Base-by-base conservation (phyloP, 176 grass and related monocot genomes). In the Aegilops umbellulata region DNA sequence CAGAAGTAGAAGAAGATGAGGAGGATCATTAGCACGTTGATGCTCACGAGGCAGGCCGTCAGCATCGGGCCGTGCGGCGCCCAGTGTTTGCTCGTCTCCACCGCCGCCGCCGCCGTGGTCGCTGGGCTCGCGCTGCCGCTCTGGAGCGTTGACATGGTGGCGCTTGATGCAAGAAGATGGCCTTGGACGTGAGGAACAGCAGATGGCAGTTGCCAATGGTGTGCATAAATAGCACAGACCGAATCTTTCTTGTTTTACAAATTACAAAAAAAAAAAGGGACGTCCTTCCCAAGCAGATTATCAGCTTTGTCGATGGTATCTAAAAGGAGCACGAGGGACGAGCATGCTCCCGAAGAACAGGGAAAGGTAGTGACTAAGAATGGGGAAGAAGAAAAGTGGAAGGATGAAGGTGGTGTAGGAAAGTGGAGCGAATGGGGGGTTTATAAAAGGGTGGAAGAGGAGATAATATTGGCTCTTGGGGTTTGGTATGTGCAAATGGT, bases 1-100 rank as follows among this genome's bases (percentile, higher is more conserved):
- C 88, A 95, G 85, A 95, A 95, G 66, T 69, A 92, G 66, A 95
- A 81, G 51, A 88, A 68, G 75, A 95, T 60, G 82, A 95, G 82
- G 49, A 84, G 1, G 65, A 95, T 51, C 71, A 90, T 32, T 64
- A 92, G 82, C 60, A 93, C 11, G 80, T 95, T 95, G 19, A 93
- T 14, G 31, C 63, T 75, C 10, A 93, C 86, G 22, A 95, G 49
- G 72, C 65, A 83, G 24, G 82, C 88, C 24, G 80, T 84, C 16
- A 92, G 63, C 69, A 74, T 60, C 1, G 76, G 46, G 0, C 82
- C 77, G 63, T 90, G 93, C 4, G 73, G 77, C 3, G 79, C 65
- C 88, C 88, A 90, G 65, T 73, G 79, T 4, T 35, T 26, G 65
- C 73, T 55, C 24, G 65, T 84, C 77, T 22, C 58, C 61, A 17